Base-by-base conservation (phyloP, 1,139 yeast species). In the Pichia sp. region DNA sequence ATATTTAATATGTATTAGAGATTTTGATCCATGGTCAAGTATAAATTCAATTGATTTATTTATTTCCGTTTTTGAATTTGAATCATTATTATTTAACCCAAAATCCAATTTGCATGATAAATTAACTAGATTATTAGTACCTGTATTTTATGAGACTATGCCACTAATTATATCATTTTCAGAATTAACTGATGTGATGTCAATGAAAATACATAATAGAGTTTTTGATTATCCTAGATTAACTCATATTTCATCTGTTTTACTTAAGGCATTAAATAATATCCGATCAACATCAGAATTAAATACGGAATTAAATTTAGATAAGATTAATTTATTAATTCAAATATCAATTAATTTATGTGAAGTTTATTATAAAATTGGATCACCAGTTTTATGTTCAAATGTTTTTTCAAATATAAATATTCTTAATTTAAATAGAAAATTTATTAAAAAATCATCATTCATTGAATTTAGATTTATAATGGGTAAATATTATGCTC, bases 321-420 rank as follows among this genome's bases (percentile, higher is more conserved):
- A 65, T 42, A 82, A 83, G 56, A 76, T 76, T 45, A 66, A 73
- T 11, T 69, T 83, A 31, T 69, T 85, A 35, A 60, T 84, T 38
- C 75, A 72, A 54, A 70, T 83, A 10, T 83, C 86, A 4, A 74
- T 74, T 30, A 69, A 73, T 46, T 66, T 86, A 40, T 85, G 92
- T 62, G 71, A 75, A 53, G 68, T 80, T 1, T 86, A 86, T 62
- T 83, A 82, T 63, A 70, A 68, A 47, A 72, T 84, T 38, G 77
- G 73, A 42, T 82, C 80, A 44, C 88, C 90, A 3, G 69, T 81
- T 48, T 69, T 84, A 10, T 85, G 94, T 62, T 79, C 85, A 34
- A 85, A 84, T 59, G 85, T 86, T 42, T 84, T 85, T 63, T 76
- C 87, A 39, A 86, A 85, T 61, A 78, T 86, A 70, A 82, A 79